Evolutionary conservation across 768 basidiomycete genomes (phyloP).

Genomic region (Cystobasidiopsis lactophilus): DNA sequence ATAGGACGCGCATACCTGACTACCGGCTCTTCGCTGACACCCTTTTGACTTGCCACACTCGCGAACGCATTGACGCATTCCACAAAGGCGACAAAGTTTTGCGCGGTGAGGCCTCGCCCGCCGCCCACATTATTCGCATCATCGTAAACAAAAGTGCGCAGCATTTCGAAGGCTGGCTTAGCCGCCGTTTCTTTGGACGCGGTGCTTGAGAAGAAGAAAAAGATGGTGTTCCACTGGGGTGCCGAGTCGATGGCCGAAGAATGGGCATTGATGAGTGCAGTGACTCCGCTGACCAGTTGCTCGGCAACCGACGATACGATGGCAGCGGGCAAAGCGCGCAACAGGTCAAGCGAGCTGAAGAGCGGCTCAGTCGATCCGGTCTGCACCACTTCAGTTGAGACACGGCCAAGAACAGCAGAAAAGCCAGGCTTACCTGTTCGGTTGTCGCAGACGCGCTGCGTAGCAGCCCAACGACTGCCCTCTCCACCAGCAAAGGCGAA

Average conservation of each 20-base stretch:
- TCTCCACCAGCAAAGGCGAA: slow-evolving; percentile 73
- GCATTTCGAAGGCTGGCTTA: slow-evolving; percentile 56
- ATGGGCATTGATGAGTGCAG: slow-evolving; percentile 55
- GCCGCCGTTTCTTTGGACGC: slow-evolving; percentile 70
- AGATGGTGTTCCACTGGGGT: slow-evolving; percentile 88
- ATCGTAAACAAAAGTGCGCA: slow-evolving; percentile 24
- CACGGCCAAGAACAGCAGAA: not conserved
- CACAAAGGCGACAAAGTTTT: slow-evolving; percentile 61
- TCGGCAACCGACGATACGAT: slow-evolving; percentile 73
- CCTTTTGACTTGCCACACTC: slow-evolving; percentile 39
- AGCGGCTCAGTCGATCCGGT: slow-evolving; percentile 67
- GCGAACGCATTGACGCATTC: slow-evolving; percentile 73
- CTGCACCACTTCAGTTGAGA: too few relatives aligned
- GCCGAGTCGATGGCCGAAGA: slow-evolving; percentile 42
- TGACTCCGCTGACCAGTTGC: slow-evolving; percentile 63
- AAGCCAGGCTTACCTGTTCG: slow-evolving; percentile 36
- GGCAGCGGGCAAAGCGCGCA: slow-evolving; percentile 51
- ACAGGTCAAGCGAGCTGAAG: slow-evolving; percentile 75
- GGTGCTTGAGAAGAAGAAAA: slow-evolving; percentile 66
- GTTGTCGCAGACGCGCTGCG: slow-evolving; percentile 65
- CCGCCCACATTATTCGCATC: slow-evolving; percentile 12
- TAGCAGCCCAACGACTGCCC: slow-evolving; percentile 73
- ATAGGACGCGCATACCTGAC: not conserved
- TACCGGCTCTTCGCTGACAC: not conserved
- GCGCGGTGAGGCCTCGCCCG: slow-evolving; percentile 38